Evolutionary conservation across 768 basidiomycete species (phyloP).

Genomic region (Leccinum uliginosum): DNA sequence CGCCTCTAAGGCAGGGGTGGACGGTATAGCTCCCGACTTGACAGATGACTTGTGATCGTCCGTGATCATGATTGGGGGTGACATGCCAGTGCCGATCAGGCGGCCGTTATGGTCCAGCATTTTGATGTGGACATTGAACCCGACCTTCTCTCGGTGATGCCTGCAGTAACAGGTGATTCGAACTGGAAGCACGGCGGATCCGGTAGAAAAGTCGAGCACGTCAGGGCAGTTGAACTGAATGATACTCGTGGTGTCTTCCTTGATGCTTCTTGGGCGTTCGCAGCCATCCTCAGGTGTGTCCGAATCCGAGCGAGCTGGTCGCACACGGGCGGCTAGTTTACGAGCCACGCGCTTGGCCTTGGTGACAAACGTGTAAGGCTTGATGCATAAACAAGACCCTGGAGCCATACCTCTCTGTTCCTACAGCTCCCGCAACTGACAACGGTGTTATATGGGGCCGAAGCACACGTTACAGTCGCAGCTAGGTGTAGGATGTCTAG

Average conservation of each 20-base stretch:
- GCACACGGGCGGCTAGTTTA: constrained; percentile 79
- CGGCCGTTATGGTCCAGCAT: constrained; percentile 78
- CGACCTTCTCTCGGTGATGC: constrained; percentile 95
- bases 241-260: constrained; percentile 76
- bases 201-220: constrained; percentile 81
- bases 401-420: constrained; percentile 64
- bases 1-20: constrained; percentile 33
- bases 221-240: constrained; percentile 96
- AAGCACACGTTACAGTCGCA: constrained; percentile 75
- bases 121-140: constrained; percentile 87
- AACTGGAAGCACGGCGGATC: constrained; percentile 85
- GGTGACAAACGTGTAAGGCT: constrained; percentile 11
- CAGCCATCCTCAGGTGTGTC: constrained; percentile 59
- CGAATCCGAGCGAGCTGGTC: constrained; percentile 72
- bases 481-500: constrained; percentile 70
- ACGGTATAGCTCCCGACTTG: constrained; percentile 24
- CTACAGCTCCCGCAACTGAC: constrained; percentile 86
- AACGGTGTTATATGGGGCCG: constrained; percentile 71
- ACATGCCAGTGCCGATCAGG: constrained; percentile 74
- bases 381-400: background rate
- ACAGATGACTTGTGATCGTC: constrained; percentile 93
- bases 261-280: constrained; percentile 39
- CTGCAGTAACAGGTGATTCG: constrained; percentile 98
- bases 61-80: constrained; percentile 95
- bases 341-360: constrained; percentile 87